Evolutionary conservation across 2,329 filamentous ascomycete species (phyloP).

Genomic region (Didymella sp.): DNA sequence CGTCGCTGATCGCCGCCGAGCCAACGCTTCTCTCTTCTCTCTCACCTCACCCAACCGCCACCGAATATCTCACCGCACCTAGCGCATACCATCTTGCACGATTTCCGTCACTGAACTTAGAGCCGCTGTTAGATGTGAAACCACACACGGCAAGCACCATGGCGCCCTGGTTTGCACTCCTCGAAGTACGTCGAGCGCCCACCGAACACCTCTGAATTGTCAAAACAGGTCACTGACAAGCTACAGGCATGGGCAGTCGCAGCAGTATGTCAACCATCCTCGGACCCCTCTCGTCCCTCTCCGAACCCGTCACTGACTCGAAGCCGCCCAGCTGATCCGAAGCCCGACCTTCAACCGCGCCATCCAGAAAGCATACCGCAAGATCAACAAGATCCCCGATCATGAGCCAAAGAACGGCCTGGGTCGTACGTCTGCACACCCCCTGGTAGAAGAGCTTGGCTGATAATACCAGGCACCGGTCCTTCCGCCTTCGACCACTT

Average conservation of each 20-base stretch:
- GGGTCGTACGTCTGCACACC: constrained; percentile 54
- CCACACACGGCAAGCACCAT: constrained; percentile 22
- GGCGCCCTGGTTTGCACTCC: constrained; percentile 41
- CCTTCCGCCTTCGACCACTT: constrained; percentile 59
- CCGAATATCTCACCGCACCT: background rate
- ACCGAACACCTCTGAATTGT: too few relatives aligned
- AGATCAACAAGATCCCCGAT: constrained; percentile 56
- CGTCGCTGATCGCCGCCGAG: constrained; percentile 9
- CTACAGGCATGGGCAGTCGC: constrained; percentile 49
- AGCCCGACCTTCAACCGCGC: constrained; percentile 63
- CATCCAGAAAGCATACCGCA: constrained; percentile 59
- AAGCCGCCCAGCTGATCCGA: constrained; percentile 54
- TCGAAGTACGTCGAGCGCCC: constrained; percentile 39
- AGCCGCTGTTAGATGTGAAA: background rate
- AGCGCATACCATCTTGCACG: constrained; percentile 3
- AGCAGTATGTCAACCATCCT: constrained; percentile 35
- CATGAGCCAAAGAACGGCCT: constrained; percentile 46
- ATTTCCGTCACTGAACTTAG: background rate
- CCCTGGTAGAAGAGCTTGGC: constrained; percentile 27
- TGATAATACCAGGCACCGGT: constrained; percentile 34
- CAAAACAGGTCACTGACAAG: constrained; percentile 28
- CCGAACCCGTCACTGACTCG: constrained; percentile 6
- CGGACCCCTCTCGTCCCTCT: background rate
- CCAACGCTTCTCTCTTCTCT: too few relatives aligned
- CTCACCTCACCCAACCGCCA: constrained; percentile 15